Conservation (phyloP, 495 filamentous ascomycete genomes). For the Podospora didyma region DNA sequence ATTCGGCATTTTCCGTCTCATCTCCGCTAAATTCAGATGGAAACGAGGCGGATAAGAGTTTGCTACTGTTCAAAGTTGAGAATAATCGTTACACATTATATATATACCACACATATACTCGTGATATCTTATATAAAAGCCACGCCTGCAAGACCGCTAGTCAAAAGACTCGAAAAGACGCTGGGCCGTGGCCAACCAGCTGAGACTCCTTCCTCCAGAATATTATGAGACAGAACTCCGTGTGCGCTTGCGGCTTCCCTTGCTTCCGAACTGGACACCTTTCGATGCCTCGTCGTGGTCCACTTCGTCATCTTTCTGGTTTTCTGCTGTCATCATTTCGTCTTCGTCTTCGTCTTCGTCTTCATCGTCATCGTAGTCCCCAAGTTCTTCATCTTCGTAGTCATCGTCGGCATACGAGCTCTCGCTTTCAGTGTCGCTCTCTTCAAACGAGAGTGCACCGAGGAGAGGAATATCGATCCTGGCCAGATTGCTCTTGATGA, state of each 20-base stretch:
- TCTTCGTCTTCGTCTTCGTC: conserved; percentile 19
- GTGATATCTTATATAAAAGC: too few relatives aligned
- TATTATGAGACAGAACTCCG: conserved; percentile 19
- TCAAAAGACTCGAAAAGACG: background rate
- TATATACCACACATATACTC: too few relatives aligned
- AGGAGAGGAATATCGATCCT: conserved; percentile 31
- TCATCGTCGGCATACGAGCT: conserved; percentile 15
- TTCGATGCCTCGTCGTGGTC: conserved; percentile 13
- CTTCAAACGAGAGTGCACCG: conserved; percentile 29
- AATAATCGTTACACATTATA: too few relatives aligned
- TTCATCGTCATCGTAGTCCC: conserved; percentile 22
- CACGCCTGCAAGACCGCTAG: background rate
- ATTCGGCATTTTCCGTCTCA: too few relatives aligned
- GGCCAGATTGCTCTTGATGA: conserved; percentile 33
- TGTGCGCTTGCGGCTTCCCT: conserved; percentile 18
- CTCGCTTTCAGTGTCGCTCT: conserved; percentile 31
- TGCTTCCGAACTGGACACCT: conserved; percentile 20
- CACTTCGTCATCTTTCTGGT: conserved; percentile 14
- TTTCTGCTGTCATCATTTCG: background rate
- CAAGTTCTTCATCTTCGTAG: conserved; percentile 15
- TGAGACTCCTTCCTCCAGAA: background rate
- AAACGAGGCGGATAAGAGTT: too few relatives aligned
- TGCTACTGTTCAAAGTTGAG: too few relatives aligned
- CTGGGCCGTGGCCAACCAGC: background rate
- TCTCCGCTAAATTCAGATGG: too few relatives aligned